Conservation (phyloP, 225 moss, liverwort and hornwort species). For the Pseudoscleropodium purum region DNA sequence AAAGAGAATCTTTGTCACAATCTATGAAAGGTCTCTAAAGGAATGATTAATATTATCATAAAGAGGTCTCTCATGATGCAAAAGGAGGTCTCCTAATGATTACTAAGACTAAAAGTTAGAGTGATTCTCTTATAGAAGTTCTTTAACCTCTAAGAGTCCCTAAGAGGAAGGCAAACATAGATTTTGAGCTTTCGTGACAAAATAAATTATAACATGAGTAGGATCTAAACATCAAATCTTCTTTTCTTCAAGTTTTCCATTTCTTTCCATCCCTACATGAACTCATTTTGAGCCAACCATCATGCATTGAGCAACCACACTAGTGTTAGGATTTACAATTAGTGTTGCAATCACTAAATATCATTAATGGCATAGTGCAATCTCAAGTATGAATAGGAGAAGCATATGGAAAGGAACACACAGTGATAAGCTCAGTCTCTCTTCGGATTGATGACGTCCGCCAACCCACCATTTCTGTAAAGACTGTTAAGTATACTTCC, state of each 20-base stretch:
- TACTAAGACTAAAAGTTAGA: neutral
- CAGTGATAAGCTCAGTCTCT: conserved; percentile 51
- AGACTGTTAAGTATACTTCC: neutral
- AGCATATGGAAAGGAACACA: neutral
- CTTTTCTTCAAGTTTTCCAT: neutral
- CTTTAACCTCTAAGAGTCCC: neutral
- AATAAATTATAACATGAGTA: neutral
- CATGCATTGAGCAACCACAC: fast-evolving
- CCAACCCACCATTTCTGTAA: conserved; percentile 90
- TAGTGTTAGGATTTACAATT: neutral
- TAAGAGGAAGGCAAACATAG: fast-evolving
- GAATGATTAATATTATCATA: neutral
- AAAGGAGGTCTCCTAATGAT: neutral
- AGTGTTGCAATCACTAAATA: neutral
- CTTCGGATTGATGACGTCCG: conserved; percentile 83
- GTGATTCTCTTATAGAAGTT: neutral
- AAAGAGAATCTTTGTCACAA: neutral
- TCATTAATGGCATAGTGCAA: neutral
- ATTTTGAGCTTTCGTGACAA: neutral
- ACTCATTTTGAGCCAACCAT: neutral
- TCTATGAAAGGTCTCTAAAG: neutral
- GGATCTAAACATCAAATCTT: neutral
- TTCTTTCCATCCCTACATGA: fast-evolving
- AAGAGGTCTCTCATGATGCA: neutral
- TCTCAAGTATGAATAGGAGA: neutral